phyloP scores from a whole-genome alignment of 345 rosid species.

The Brassica nigra region DNA sequence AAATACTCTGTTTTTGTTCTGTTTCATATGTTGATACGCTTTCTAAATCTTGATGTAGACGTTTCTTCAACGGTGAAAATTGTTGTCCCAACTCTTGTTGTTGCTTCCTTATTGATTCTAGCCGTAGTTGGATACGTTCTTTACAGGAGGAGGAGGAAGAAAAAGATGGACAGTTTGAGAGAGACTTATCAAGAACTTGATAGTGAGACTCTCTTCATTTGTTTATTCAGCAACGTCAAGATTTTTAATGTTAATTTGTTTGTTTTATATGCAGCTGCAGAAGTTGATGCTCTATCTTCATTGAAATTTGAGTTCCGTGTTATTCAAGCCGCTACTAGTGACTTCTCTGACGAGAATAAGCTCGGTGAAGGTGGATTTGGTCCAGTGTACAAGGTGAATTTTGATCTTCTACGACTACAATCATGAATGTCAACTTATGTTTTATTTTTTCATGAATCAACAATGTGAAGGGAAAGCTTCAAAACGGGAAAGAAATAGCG shows the following conservation, averaged over 20 bases:
- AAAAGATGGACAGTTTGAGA: background rate
- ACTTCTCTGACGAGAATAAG: background rate
- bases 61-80: slow-evolving; percentile 19
- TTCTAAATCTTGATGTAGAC: background rate
- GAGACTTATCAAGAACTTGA: background rate
- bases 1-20: background rate
- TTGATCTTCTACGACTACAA: background rate
- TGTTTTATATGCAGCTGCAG: background rate
- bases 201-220: slow-evolving; percentile 7
- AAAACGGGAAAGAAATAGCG: background rate
- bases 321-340: background rate
- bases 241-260: background rate
- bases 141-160: slow-evolving; percentile 6
- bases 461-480: slow-evolving; percentile 2
- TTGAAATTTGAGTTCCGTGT: background rate
- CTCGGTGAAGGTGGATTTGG: background rate
- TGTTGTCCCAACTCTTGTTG: background rate
- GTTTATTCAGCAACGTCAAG: background rate
- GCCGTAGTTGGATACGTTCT: slow-evolving; percentile 1
- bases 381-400: background rate
- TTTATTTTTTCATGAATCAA: background rate
- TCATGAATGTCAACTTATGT: background rate
- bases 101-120: background rate
- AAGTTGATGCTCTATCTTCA: background rate
- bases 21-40: background rate